phyloP scores from a whole-genome alignment of 257 asterid genomes.

The Capsicum rhomboideum region DNA sequence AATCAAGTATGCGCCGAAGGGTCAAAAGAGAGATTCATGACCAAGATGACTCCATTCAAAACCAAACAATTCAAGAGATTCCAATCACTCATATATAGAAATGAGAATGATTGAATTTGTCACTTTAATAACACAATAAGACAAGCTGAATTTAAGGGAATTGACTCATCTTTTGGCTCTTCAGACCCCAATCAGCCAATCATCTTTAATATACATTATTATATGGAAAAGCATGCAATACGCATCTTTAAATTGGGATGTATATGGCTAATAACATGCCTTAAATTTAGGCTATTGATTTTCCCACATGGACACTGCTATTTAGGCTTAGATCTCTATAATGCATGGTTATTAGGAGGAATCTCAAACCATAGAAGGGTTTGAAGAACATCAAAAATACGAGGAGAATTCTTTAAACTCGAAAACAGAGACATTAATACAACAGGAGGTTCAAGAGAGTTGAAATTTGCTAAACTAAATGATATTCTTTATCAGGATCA shows the following conservation, averaged over 20 bases:
- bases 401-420: no score
- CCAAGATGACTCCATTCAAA: neutral
- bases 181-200: conserved; percentile 25
- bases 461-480: no score
- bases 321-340: neutral
- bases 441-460: no score
- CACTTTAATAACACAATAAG: neutral
- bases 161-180: conserved; percentile 24
- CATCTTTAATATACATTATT: neutral
- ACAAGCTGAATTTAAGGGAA: conserved; percentile 43
- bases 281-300: neutral
- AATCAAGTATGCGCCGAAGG: neutral
- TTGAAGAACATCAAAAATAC: neutral
- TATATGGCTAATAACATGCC: neutral
- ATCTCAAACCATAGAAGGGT: neutral
- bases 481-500: no score
- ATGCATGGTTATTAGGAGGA: neutral
- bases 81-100: conserved; percentile 5
- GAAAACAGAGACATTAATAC: no score
- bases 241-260: no score
- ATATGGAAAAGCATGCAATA: neutral
- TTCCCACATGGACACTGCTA: neutral
- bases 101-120: conserved; percentile 14
- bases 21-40: neutral
- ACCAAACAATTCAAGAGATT: conserved; percentile 6